Conservation (phyloP, 1,284 basidiomycete species). For the Ganoderma resinaceum region DNA sequence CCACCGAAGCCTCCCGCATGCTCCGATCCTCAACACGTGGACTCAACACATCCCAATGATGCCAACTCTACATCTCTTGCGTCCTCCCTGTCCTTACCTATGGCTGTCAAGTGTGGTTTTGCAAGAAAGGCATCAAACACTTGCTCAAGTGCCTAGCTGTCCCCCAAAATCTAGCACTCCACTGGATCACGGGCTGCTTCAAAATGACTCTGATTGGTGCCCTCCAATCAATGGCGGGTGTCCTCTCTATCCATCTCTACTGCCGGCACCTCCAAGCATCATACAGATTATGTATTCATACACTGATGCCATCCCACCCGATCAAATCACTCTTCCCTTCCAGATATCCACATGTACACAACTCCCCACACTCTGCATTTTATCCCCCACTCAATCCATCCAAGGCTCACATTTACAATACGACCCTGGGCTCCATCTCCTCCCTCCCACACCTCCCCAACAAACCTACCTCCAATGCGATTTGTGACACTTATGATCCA, state of each 20-base stretch:
- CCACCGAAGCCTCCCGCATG: background rate
- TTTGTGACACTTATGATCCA: background rate
- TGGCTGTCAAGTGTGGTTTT: conserved; percentile 4
- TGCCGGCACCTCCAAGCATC: background rate
- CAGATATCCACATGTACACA: background rate
- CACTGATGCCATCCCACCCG: background rate
- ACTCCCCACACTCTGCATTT: background rate
- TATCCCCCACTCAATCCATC: background rate
- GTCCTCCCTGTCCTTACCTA: conserved; percentile 5
- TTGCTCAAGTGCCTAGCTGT: background rate
- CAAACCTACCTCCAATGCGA: background rate
- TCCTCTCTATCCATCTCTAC: background rate
- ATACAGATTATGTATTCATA: background rate
- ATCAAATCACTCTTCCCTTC: background rate
- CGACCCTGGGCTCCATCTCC: background rate
- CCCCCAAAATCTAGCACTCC: background rate
- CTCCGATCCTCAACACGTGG: background rate
- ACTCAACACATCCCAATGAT: background rate
- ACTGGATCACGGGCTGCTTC: background rate
- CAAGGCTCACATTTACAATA: background rate
- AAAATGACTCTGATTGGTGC: background rate
- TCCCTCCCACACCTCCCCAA: background rate
- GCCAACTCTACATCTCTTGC: background rate
- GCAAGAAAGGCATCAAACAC: background rate
- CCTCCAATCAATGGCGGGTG: background rate